Evolutionary conservation across 31 red algal genomes (phyloP), one percentile per base, ranked within the genome.

Genomic region (Porphyra umbilicalis): DNA sequence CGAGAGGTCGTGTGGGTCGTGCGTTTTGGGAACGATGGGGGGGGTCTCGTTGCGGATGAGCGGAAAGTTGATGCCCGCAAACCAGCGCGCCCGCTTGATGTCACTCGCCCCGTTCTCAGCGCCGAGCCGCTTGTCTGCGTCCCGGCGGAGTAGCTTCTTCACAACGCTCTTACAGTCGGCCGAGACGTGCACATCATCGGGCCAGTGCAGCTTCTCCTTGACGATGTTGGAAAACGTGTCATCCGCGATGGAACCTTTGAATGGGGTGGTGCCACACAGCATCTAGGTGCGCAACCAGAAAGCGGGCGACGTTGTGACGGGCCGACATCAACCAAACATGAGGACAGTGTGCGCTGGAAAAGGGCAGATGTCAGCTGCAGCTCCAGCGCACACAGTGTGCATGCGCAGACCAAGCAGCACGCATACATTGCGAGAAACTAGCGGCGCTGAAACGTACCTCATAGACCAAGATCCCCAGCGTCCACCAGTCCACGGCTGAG

Each of bases 401-500:
- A 71, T n/a, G 25, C 57, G 8, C 57, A 25, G 20, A 29, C 7
- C 57, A 18, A 1, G 30, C 57, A 25, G 4, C 14, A 11, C 5
- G 14, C 5, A 57, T 0, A 71, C 57, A 71, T 8, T 13, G 57
- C 13, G 30, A 29, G 16, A 7, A 6, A 71, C 57, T 18, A 71
- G 25, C 25, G 16, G 20, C 13, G 25, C 57, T 18, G 57, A 10
- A 25, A 71, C 57, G 30, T 71, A 71, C 57, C 57, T 71, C 96
- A 78, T 98, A 95, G 9, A 98, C 90, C 8, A 98, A 81, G 57
- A 98, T 95, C 18, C 96, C 96, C 8, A 98, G 79, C 8, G 96
- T 95, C 96, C 96, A 98, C 92, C 93, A 98, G 77, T 98, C 96
- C 39, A 98, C 96, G 16, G 87, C 93, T 20, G 89, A 88, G 79